Percentiles rank a stretch among this genome's conserved stretches.
These are phyloP conservation scores for Penicillium sp. DNA, from an alignment of 2,329 filamentous ascomycete genomes.

Conservation along the genomic window DNA sequence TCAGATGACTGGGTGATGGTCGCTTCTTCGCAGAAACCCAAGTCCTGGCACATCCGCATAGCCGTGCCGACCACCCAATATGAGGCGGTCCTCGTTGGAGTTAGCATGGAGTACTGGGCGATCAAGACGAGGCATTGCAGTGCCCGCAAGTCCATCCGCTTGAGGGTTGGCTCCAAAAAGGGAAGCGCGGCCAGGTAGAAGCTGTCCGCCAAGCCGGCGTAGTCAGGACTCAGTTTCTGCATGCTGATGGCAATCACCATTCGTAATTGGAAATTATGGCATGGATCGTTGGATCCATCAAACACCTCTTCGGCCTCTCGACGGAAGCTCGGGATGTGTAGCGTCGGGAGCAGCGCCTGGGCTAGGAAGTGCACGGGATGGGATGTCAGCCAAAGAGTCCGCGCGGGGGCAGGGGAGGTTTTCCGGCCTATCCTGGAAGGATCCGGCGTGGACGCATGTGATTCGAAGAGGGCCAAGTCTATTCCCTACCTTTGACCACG, in stretches of 20 bases:
- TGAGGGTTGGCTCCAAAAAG: slow-evolving; percentile 73
- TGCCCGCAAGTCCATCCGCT: slow-evolving; percentile 82
- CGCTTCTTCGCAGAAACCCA: slow-evolving; percentile 82
- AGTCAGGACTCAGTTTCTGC: slow-evolving; percentile 82
- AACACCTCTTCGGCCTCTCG: slow-evolving; percentile 77
- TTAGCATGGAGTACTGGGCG: slow-evolving; percentile 84
- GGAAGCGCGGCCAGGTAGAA: slow-evolving; percentile 89
- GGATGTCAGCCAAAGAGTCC: slow-evolving; percentile 7
- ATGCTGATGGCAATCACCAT: slow-evolving; percentile 94
- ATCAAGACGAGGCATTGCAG: slow-evolving; percentile 84
- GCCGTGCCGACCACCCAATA: slow-evolving; percentile 91
- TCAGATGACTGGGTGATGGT: slow-evolving; percentile 64
- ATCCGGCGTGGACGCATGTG: too few relatives aligned
- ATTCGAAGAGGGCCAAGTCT: too few relatives aligned
- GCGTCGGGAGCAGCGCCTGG: slow-evolving; percentile 77
- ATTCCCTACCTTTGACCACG: slow-evolving; percentile 65
- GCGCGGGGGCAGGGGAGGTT: too few relatives aligned
- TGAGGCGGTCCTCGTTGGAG: slow-evolving; percentile 82
- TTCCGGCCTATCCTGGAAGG: too few relatives aligned
- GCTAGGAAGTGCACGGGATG: slow-evolving; percentile 45
- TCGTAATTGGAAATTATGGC: slow-evolving; percentile 79
- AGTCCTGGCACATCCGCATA: slow-evolving; percentile 78
- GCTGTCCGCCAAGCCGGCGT: slow-evolving; percentile 88
- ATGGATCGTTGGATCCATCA: slow-evolving; percentile 65
- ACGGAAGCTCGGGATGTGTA: slow-evolving; percentile 77